Evolutionary conservation across 177 flowering plant species (phyloP), one percentile per base, ranked within the genome.

Genomic region (Vitis hybrid): DNA sequence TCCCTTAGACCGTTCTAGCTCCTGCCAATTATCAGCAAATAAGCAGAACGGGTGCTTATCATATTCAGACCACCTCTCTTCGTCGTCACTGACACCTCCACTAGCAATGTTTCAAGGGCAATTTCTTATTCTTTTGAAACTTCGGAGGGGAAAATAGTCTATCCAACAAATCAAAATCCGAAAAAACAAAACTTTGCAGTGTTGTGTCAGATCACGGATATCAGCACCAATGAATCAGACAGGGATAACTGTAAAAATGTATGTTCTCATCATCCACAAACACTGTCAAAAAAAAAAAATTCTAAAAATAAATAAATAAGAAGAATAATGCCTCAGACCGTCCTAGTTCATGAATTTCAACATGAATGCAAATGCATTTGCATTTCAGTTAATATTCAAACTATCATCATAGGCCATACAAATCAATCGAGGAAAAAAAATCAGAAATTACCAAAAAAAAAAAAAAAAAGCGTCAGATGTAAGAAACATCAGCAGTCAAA

Each of bases 221-320:
- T 2, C 84, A 83, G 72, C 84, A 81, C 11, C 5, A 0, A 30
- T 52, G 26, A n/a, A 58, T 81, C 84, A 83, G 86, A 74, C 84
- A 83, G 84, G 86, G 86, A 83, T 83, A 83, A 81, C 86, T 83
- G 83, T 59, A 19, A 14, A 17, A 68, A 66, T 70, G 19, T 12
- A 52, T 18, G 17, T 21, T 79, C 60, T 83, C 86, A 75, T 83
- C 86, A 81, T 71, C 10, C 84, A 79, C 79, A 71, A 64, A 70
- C 73, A 62, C 62, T 10, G 62, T n/a, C n/a, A 32, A 17, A 18
- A 49, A 2, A 21, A 5, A 60, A 12, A 4, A 15, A 19, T 1
- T 4, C 23, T 3, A 3, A 14, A 50, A 32, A 59, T 19, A 34
- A 26, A 19, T 5, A 10, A 59, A 49, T 26, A 66, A 3, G 0